A percentile compares a stretch with the other conserved stretches of the same genome.
Evolutionary conservation across 169 alveolate species (phyloP).

Genomic region (Fabrea salina): DNA sequence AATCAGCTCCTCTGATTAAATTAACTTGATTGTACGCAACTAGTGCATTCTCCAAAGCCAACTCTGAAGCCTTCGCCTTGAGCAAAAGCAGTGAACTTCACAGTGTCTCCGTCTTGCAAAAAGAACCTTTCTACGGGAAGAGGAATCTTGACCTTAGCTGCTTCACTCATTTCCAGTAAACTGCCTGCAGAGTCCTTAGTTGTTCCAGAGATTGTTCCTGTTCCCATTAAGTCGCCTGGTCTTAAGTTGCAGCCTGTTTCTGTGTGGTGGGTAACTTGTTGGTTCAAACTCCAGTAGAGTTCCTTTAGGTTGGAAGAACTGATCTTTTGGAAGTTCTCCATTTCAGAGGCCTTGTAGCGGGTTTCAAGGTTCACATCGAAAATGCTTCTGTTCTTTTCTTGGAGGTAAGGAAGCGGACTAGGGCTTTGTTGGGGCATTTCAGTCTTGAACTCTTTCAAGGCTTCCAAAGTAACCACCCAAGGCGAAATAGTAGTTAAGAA

Average conservation of each 20-base stretch:
- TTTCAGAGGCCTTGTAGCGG: neutral
- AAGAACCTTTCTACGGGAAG: constrained; percentile 65
- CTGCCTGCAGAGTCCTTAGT: constrained; percentile 61
- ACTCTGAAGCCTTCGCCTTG: constrained; percentile 61
- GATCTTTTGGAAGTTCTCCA: neutral
- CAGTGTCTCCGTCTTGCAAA: constrained; percentile 67
- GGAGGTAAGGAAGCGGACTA: constrained; percentile 59
- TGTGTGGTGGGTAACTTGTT: constrained; percentile 78
- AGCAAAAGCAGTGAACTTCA: constrained; percentile 59
- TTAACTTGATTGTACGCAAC: neutral
- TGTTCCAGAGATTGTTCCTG: constrained; percentile 80
- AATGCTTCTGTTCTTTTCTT: constrained; percentile 39
- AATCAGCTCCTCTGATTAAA: too few species aligned
- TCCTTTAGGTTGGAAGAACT: constrained; percentile 10
- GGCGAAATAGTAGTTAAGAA: constrained; percentile 82
- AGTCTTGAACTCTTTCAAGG: constrained; percentile 68
- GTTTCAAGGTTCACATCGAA: constrained; percentile 63
- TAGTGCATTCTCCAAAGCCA: constrained; percentile 71
- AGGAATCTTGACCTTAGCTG: constrained; percentile 60
- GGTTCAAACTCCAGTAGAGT: constrained; percentile 74
- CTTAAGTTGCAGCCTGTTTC: constrained; percentile 71
- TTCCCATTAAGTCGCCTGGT: constrained; percentile 78
- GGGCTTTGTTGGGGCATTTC: constrained; percentile 61
- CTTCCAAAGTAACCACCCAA: constrained; percentile 79
- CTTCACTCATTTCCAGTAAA: constrained; percentile 71